Evolutionary conservation across 2,329 filamentous ascomycete species (phyloP).

Genomic region (Hysterium pulicare): DNA sequence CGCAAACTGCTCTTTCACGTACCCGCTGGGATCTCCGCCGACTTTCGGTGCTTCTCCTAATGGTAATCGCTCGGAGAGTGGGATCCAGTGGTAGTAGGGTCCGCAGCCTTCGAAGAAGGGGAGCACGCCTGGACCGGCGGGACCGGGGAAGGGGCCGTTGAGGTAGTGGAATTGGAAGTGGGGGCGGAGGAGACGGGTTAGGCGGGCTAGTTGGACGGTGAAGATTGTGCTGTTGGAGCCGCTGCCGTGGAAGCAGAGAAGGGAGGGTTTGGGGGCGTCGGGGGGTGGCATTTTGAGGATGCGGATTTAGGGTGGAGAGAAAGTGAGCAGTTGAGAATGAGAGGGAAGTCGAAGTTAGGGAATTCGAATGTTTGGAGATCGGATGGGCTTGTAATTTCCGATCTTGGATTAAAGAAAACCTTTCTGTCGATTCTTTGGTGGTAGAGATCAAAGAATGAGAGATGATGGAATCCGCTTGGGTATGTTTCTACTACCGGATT

Average conservation of each 20-base stretch:
- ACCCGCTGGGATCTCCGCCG: constrained; percentile 10
- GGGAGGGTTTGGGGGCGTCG: constrained; percentile 21
- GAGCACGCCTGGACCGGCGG: constrained; percentile 33
- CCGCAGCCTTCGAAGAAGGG: constrained; percentile 39
- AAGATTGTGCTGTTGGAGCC: constrained; percentile 33
- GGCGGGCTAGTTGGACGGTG: constrained; percentile 29
- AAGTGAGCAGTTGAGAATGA: no score
- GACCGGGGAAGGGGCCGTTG: constrained; percentile 28
- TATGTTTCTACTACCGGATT: no score
- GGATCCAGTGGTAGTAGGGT: constrained; percentile 33
- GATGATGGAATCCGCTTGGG: no score
- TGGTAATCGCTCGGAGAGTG: constrained; percentile 5
- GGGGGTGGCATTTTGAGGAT: neutral
- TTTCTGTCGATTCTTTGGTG: no score
- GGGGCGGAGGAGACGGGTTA: constrained; percentile 20
- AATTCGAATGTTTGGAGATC: no score
- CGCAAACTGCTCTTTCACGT: constrained; percentile 8
- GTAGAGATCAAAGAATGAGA: no score
- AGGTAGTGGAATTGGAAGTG: constrained; percentile 22
- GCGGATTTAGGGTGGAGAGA: no score
- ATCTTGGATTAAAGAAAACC: no score
- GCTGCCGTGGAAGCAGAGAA: constrained; percentile 36
- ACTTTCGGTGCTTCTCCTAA: constrained; percentile 13
- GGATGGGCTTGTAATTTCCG: no score
- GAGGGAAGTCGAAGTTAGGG: no score